Evolutionary conservation across 371 early-diverging fungal species (phyloP).

Genomic region (Mucor piriformis): DNA sequence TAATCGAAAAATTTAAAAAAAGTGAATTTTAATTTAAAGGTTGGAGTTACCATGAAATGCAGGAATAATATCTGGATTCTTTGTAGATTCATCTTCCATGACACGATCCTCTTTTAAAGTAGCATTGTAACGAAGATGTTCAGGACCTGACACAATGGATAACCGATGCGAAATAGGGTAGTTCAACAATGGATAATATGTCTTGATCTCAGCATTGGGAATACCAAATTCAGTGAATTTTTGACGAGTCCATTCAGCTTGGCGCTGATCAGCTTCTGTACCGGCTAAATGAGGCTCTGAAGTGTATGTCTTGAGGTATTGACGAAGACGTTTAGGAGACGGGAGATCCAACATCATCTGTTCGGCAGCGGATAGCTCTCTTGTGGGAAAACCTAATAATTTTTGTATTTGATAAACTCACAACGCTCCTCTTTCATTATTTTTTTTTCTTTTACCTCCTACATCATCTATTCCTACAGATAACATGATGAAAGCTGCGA

Average conservation of each 20-base stretch:
- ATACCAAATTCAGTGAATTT: slow-evolving; percentile 59
- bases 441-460: slow-evolving; percentile 7
- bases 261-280: slow-evolving; percentile 44
- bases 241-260: slow-evolving; percentile 63
- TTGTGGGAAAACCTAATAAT: slow-evolving; percentile 15
- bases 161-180: slow-evolving; percentile 60
- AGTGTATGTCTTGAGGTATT: slow-evolving; percentile 40
- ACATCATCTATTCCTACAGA: slow-evolving; percentile 7
- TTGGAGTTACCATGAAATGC: slow-evolving; percentile 68
- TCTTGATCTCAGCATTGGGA: slow-evolving; percentile 51
- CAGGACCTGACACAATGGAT: slow-evolving; percentile 59
- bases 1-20: background rate
- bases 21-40: too few species aligned
- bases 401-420: background rate
- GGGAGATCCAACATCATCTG: slow-evolving; percentile 27
- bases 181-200: slow-evolving; percentile 65
- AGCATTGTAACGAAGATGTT: slow-evolving; percentile 55
- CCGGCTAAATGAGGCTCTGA: slow-evolving; percentile 64
- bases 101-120: slow-evolving; percentile 57
- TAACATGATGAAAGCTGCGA: slow-evolving; percentile 16
- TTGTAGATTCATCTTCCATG: slow-evolving; percentile 58
- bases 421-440: too few species aligned
- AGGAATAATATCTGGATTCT: slow-evolving; percentile 54
- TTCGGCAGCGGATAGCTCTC: slow-evolving; percentile 18
- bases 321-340: slow-evolving; percentile 13